Base-by-base conservation (phyloP, 352 stramenopile species). In the Pythium coloratum region DNA sequence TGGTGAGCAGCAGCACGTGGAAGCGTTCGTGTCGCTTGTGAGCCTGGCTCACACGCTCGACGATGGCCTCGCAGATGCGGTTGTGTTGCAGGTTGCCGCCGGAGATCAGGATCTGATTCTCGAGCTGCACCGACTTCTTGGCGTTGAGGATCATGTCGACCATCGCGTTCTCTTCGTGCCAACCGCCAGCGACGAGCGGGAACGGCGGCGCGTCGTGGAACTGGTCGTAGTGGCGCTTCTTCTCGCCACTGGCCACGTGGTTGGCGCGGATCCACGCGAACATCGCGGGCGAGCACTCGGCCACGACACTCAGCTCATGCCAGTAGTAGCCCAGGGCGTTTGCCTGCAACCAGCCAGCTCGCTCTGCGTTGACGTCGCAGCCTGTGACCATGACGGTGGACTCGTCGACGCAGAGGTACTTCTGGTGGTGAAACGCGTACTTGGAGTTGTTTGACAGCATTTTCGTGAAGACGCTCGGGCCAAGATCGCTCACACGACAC, bases 41-140 rank as follows among this genome's bases (percentile, higher is more conserved):
- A 12, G 79, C 77, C 36, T 75, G 69, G 30, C 80, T 70, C 28
- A 83, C 80, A 38, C 84, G 80, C 30, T 73, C 62, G 6, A 90
- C 77, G 40, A 93, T 78, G 9, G 84, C 82, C 34, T 81, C 77
- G 32, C 76, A 89, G 24, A 93, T 81, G 20, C 84, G 81, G 63
- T 93, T 93, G 72, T 90, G 82, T 71, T 93, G 84, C 26, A 90
- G 47, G 2, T 60, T 80, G 24, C 82, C 84, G 7, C 84, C 84
- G 6, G 84, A 90, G 59, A 93, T 90, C 56, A 93, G 72, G 59
- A 93, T 91, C 80, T 93, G 84, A 59, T 89, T 93, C 65, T 93
- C 84, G 32, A 93, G 71, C 32, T 93, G 84, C 18, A 91, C 71
- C 0, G 80, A 88, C 33, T 77, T 63, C 62, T 81, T 78, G 12